Base-by-base conservation (phyloP, 179 eudicot species). In the Vitellaria paradoxa region DNA sequence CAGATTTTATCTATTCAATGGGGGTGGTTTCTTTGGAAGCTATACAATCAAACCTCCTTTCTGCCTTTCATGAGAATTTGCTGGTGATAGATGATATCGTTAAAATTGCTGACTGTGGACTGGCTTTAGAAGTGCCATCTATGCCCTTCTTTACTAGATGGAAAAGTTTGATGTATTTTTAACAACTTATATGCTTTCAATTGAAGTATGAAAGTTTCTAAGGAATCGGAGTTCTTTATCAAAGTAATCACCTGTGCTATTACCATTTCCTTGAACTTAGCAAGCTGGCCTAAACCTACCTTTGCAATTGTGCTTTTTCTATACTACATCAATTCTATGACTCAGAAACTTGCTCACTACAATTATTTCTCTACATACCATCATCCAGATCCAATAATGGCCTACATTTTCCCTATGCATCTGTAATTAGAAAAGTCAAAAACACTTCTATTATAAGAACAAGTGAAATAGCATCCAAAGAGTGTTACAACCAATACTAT, bases 31-130 rank as follows among this genome's bases (percentile, higher is more conserved):
- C n/a, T 42, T 37, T 42, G 72, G 14, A 79, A 65, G 26, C 18
- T 61, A 23, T 68, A 62, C 71, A 70, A 70, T 55, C 49, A 14
- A 9, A 9, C 49, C 20, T 76, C 24, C 21, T 53, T 71, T 77
- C 62, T 79, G n/a, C 59, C 24, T 59, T 75, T 77, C 10, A 76
- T 93, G 99, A 96, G 86, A 96, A 96, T 82, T 83, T 96, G 83
- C 87, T 96, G 73, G 99, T 96, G 83, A 91, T 97, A 40, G 81
- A 86, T 57, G 86, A 89, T 66, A 81, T 82, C 62, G 86, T 93
- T 46, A 96, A 96, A 84, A 87, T 96, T 85, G 99, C 97, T 83
- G 99, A 96, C 82, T 90, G 93, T 78, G 99, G 99, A 73, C 92
- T 96, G 71, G 99, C 93, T 56, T 85, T 98, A 77, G 99, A 95